A percentile compares a stretch with the other conserved stretches of the same genome.
Conservation (phyloP, 352 stramenopile genomes). For the Globisporangium emineosum region DNA sequence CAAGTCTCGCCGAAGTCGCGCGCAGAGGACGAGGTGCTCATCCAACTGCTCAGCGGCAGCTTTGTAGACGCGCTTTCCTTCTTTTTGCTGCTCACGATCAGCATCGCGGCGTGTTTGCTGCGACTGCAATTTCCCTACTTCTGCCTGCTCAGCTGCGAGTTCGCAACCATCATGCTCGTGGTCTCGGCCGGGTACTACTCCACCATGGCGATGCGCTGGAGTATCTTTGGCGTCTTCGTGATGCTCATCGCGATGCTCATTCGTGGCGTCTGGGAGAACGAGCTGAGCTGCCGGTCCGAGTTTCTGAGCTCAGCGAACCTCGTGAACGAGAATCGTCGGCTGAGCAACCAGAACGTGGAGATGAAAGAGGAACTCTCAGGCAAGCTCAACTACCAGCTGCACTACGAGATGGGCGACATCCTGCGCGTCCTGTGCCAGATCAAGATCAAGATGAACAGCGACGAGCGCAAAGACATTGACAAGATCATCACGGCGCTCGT, state of each 20-base stretch:
- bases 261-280: conserved; percentile 40
- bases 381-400: conserved; percentile 60
- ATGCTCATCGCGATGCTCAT: conserved; percentile 32
- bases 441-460: conserved; percentile 54
- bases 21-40: conserved; percentile 8
- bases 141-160: conserved; percentile 33
- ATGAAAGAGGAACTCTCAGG: conserved; percentile 62
- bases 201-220: conserved; percentile 20
- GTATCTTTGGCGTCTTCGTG: conserved; percentile 33
- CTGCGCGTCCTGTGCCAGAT: conserved; percentile 67
- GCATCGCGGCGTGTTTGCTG: conserved; percentile 37
- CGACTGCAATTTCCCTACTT: conserved; percentile 60
- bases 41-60: conserved; percentile 29
- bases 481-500: conserved; percentile 72
- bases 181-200: conserved; percentile 26
- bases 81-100: conserved; percentile 36
- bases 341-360: conserved; percentile 67
- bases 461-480: conserved; percentile 54
- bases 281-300: conserved; percentile 38
- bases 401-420: conserved; percentile 77
- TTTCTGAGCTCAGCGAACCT: conserved; percentile 57
- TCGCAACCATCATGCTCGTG: conserved; percentile 29
- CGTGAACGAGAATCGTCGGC: conserved; percentile 46
- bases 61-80: conserved; percentile 46
- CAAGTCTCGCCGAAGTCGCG: conserved; percentile 1